A percentile compares a stretch with the other conserved stretches of the same genome.
Evolutionary conservation across 345 rosid genomes (phyloP).

Genomic region (Toxicodendron radicans): DNA sequence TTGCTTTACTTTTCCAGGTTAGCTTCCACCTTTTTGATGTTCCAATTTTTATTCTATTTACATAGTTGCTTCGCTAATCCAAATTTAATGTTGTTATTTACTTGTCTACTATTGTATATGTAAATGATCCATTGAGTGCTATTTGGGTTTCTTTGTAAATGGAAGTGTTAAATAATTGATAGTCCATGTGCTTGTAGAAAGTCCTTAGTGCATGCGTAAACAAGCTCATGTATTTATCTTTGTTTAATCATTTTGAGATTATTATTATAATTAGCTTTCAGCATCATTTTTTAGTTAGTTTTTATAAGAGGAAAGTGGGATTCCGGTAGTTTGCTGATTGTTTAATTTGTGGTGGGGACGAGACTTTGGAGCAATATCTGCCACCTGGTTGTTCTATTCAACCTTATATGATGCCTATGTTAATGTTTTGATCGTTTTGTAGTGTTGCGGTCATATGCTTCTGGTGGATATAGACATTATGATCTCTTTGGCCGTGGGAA

Average conservation of each 20-base stretch:
- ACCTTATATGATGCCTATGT: neutral
- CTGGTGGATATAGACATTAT: conserved; percentile 51
- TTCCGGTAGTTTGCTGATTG: neutral
- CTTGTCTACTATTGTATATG: neutral
- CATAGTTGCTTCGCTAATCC: too few relatives aligned
- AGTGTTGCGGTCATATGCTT: conserved; percentile 59
- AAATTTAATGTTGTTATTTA: neutral
- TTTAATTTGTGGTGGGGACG: neutral
- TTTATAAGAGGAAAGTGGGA: too few relatives aligned
- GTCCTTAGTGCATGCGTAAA: conserved; percentile 5
- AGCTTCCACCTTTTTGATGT: neutral
- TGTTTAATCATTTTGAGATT: too few relatives aligned
- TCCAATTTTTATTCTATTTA: neutral
- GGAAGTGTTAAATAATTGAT: neutral
- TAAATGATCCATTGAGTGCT: neutral
- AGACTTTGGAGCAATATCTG: too few relatives aligned
- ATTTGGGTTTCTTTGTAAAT: neutral
- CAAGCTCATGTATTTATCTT: neutral
- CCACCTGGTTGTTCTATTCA: neutral
- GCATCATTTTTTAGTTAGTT: neutral
- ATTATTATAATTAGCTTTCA: too few relatives aligned
- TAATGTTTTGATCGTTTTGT: conserved; percentile 22
- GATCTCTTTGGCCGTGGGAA: conserved; percentile 64
- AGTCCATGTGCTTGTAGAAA: conserved; percentile 22
- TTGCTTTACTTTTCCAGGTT: conserved; percentile 30